phyloP scores from a whole-genome alignment of 2,329 filamentous ascomycete species.

The Catunica adiposa region DNA sequence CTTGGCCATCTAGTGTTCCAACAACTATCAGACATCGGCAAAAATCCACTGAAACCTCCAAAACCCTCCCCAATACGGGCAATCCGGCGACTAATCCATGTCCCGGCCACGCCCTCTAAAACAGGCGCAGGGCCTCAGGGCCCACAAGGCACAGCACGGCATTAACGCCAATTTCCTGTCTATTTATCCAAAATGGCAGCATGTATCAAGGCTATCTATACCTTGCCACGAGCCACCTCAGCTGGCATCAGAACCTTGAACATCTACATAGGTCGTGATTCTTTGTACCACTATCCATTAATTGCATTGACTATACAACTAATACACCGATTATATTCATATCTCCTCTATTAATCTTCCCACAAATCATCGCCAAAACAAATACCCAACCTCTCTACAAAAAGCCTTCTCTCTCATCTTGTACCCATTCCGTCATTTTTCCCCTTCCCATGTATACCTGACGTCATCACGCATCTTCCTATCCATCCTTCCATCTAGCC shows the following conservation, averaged over 20 bases:
- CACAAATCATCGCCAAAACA: background rate
- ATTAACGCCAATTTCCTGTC: background rate
- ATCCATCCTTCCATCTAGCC: background rate
- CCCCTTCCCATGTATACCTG: background rate
- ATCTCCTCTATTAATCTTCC: background rate
- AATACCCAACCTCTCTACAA: too few species aligned
- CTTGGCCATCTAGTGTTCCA: background rate
- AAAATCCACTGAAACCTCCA: background rate
- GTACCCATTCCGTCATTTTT: background rate
- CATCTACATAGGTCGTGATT: too few species aligned
- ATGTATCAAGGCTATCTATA: background rate
- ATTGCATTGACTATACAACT: too few species aligned
- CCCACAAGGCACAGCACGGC: background rate
- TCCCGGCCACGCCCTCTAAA: too few species aligned
- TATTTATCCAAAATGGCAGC: background rate
- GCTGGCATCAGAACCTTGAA: too few species aligned
- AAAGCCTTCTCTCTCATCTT: too few species aligned
- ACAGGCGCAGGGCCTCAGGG: too few species aligned
- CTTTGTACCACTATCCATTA: background rate
- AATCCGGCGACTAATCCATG: background rate
- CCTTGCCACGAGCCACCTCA: too few species aligned
- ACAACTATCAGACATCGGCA: background rate
- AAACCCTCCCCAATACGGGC: background rate
- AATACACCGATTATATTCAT: background rate
- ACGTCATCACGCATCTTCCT: background rate